Base-by-base conservation (phyloP, 2,329 filamentous ascomycete species). In the Clonostachys sp. region DNA sequence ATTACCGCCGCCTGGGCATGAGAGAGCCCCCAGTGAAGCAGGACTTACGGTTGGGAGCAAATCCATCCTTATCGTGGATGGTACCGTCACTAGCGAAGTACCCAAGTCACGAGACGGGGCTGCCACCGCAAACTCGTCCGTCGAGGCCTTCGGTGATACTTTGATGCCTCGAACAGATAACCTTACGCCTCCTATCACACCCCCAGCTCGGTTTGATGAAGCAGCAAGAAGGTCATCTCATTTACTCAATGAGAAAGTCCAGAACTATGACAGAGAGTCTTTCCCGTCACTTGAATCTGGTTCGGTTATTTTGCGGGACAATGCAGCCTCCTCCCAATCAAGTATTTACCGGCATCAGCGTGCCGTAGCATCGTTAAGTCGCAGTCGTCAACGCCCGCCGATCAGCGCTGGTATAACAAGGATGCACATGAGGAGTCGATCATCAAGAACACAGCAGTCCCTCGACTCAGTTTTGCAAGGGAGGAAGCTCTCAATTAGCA, bases 1-100 rank as follows among this genome's bases (percentile, higher is more conserved):
- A 18, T 56, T 65, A 5, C 53, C 57, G 6, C 59, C 60, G 7
- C 51, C 61, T 6, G 54, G 65, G 9, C 66, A 50, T 49, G 60
- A 53, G 46, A 66, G 76, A 41, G 74, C 76, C 2, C 55, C 62
- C 12, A 81, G 78, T 51, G 78, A 82, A 50, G 71, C 72, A 55
- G 78, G 66, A 6, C 80, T 92, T 41, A 94, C 90, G 0, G 75
- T 77, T 12, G 88, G 89, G n/a, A 95, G 89, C 72, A 86, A 91
- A 60, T 95, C 90, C 0, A 95, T 96, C 54, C 78, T 96, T 47
- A 95, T 96, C 58, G 83, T 95, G 35, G 89, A 95, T 49, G 82
- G 81, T 34, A 86, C 84, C 1, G 55, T 76, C 14, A 68, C 74
- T 0, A 67, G 70, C 6, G 68, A 80, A 9, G 62, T 75, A n/a